phyloP scores from a whole-genome alignment of 1,284 basidiomycete genomes.

The Naganishia sp. region DNA sequence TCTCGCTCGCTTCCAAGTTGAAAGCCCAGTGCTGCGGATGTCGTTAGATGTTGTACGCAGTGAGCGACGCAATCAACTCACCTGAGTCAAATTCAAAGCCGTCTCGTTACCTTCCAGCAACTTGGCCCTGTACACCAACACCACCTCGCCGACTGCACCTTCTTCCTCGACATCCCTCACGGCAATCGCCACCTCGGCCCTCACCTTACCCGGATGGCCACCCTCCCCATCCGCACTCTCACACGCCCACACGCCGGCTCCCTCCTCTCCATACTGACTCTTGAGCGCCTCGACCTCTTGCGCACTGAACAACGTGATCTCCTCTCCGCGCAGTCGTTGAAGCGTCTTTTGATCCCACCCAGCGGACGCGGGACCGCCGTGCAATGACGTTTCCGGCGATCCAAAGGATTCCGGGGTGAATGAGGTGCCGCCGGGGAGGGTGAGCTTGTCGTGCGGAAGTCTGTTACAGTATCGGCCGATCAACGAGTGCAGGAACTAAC shows the following conservation, averaged over 20 bases:
- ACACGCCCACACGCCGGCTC: constrained; percentile 31
- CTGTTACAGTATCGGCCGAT: constrained; percentile 34
- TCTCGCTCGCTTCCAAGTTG: constrained; percentile 32
- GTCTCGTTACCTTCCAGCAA: constrained; percentile 29
- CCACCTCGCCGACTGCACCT: constrained; percentile 24
- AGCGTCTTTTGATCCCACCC: constrained; percentile 34
- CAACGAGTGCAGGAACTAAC: constrained; percentile 31
- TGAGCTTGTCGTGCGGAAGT: constrained; percentile 25
- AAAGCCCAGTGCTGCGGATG: constrained; percentile 33
- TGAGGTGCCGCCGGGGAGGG: constrained; percentile 11
- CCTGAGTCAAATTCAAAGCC: constrained; percentile 32
- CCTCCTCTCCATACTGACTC: constrained; percentile 7
- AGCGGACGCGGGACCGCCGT: constrained; percentile 26
- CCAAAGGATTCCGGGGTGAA: constrained; percentile 31
- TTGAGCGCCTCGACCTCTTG: constrained; percentile 12
- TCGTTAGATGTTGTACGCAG: not conserved
- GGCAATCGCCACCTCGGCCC: constrained; percentile 26
- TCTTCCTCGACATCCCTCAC: constrained; percentile 15
- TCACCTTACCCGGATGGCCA: constrained; percentile 29
- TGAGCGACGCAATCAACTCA: not conserved
- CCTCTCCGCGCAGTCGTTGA: constrained; percentile 3
- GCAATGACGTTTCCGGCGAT: constrained; percentile 25
- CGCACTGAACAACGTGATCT: constrained; percentile 5
- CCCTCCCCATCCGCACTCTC: constrained; percentile 30
- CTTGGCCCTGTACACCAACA: constrained; percentile 30